Evolutionary conservation across 2,329 filamentous ascomycete genomes (phyloP).

Genomic region (Alternaria metachromatica): DNA sequence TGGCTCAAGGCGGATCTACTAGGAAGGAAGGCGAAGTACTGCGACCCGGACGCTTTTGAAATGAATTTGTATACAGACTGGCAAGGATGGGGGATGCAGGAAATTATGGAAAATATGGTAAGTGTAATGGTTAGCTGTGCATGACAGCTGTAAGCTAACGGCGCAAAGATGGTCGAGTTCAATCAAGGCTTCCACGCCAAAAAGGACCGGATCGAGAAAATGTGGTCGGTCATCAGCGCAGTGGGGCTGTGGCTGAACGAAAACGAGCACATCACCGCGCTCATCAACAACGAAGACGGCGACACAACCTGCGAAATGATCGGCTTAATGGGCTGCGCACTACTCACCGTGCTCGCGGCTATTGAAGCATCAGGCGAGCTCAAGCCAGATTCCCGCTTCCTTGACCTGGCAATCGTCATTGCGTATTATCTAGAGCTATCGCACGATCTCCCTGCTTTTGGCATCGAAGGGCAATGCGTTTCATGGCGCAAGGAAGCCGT

Average conservation of each 20-base stretch:
- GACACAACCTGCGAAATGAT: constrained; percentile 6
- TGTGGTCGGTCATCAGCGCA: constrained; percentile 25
- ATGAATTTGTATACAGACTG: constrained; percentile 24
- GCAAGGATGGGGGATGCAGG: constrained; percentile 18
- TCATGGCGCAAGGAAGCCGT: constrained; percentile 20
- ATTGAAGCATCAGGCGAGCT: constrained; percentile 24
- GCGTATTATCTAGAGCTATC: constrained; percentile 17
- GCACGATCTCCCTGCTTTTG: constrained; percentile 17
- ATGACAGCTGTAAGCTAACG: neutral
- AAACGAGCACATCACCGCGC: neutral
- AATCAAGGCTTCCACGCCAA: constrained; percentile 13
- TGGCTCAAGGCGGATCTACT: constrained; percentile 13
- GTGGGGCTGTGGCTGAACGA: constrained; percentile 21
- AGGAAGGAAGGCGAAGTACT: constrained; percentile 12
- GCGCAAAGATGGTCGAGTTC: constrained; percentile 20
- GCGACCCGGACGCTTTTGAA: constrained; percentile 19
- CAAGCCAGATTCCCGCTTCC: constrained; percentile 23
- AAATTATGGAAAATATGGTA: constrained; percentile 21
- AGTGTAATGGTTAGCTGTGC: neutral
- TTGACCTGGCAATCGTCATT: constrained; percentile 28
- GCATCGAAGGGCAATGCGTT: constrained; percentile 21
- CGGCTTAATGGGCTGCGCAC: constrained; percentile 22
- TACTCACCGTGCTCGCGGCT: constrained; percentile 20
- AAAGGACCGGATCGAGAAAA: constrained; percentile 12
- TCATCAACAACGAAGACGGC: constrained; percentile 18